Conservation (phyloP, 345 rosid species). For the Carallia pectinifolia region DNA sequence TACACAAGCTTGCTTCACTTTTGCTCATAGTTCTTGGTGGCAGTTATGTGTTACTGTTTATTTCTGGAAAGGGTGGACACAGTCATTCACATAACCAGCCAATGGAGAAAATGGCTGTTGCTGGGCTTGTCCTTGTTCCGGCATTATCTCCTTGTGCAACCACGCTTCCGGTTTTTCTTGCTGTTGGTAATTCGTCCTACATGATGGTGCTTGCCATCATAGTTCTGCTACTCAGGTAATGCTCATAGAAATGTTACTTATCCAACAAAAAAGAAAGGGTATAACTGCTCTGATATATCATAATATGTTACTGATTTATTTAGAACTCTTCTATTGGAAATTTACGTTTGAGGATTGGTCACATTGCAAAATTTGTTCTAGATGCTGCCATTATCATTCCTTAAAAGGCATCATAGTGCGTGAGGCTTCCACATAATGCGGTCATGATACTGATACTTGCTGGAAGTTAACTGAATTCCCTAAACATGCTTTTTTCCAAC, state of each 20-base stretch:
- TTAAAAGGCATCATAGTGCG: too few species aligned
- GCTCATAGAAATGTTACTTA: background rate
- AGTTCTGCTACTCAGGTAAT: slow-evolving; percentile 83
- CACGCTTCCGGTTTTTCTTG: slow-evolving; percentile 94
- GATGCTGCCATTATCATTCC: too few species aligned
- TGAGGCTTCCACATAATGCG: too few species aligned
- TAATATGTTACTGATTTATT: too few species aligned
- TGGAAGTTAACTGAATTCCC: too few species aligned
- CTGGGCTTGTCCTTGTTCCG: slow-evolving; percentile 95
- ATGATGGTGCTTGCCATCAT: slow-evolving; percentile 97
- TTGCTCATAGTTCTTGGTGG: slow-evolving; percentile 92
- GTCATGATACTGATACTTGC: too few species aligned
- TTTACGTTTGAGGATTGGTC: too few species aligned
- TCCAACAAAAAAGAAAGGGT: background rate
- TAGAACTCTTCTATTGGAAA: too few species aligned
- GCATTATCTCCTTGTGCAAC: slow-evolving; percentile 98
- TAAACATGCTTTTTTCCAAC: too few species aligned
- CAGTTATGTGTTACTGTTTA: slow-evolving; percentile 75
- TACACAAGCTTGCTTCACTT: slow-evolving; percentile 95
- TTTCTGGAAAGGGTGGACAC: slow-evolving; percentile 92
- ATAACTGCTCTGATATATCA: background rate
- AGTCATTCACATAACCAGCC: slow-evolving; percentile 94
- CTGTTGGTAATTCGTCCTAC: slow-evolving; percentile 87
- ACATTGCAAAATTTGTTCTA: too few species aligned
- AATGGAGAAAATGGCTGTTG: slow-evolving; percentile 99